Conservation (phyloP, 192 early-diverging fungal species). For the Linnemannia exigua region DNA sequence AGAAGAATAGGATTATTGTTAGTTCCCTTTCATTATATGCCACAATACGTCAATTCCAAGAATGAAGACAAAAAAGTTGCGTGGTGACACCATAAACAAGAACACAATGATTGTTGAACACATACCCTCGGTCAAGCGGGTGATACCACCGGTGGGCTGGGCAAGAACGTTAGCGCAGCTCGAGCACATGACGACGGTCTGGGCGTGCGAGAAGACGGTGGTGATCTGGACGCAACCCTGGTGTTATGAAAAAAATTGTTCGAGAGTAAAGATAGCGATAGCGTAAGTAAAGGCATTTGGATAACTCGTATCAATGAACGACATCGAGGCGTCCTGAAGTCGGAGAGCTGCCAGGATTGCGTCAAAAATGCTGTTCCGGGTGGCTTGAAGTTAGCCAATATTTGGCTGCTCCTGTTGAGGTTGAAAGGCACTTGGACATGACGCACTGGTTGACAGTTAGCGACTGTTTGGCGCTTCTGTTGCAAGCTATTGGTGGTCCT, state of each 20-base stretch:
- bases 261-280: neutral
- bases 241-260: neutral
- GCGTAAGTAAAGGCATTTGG: neutral
- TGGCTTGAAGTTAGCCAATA: neutral
- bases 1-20: neutral
- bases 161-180: constrained; percentile 97
- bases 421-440: neutral
- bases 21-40: neutral
- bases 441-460: neutral
- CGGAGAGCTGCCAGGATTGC: neutral
- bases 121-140: constrained; percentile 94
- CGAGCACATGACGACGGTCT: constrained; percentile 97
- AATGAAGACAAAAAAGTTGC: neutral
- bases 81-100: neutral
- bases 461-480: neutral
- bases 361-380: neutral
- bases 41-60: neutral
- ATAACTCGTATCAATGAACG: neutral
- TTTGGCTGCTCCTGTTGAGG: neutral
- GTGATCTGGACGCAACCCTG: constrained; percentile 96
- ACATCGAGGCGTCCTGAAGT: neutral
- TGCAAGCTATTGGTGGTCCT: neutral
- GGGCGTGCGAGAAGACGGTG: constrained; percentile 99
- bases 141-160: constrained; percentile 99
- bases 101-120: neutral